Conservation (phyloP, 129 eudicot species). For the Saposhnikovia divaricata region DNA sequence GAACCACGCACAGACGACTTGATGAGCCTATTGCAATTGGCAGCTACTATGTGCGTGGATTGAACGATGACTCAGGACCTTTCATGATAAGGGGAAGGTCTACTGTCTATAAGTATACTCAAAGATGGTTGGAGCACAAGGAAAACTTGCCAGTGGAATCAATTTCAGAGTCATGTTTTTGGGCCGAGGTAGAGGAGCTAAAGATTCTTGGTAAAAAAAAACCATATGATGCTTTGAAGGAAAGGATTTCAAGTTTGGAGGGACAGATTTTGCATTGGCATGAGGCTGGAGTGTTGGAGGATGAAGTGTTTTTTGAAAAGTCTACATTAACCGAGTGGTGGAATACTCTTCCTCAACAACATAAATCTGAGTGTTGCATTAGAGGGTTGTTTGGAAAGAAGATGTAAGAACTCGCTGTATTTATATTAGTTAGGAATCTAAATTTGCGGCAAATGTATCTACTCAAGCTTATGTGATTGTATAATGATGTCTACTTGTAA, state of each 20-base stretch:
- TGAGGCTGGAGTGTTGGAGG: slow-evolving; percentile 8
- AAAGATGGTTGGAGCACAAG: slow-evolving; percentile 46
- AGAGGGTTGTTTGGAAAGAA: background rate
- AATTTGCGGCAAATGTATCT: too few relatives aligned
- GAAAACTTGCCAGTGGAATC: slow-evolving; percentile 1
- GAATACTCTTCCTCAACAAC: slow-evolving; percentile 38
- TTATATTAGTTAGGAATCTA: too few relatives aligned
- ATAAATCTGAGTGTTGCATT: slow-evolving; percentile 24
- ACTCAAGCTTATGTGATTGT: too few relatives aligned
- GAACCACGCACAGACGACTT: slow-evolving; percentile 35
- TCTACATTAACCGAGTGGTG: slow-evolving; percentile 52
- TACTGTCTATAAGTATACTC: slow-evolving; percentile 26
- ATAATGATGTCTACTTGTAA: too few relatives aligned
- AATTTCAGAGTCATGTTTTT: slow-evolving; percentile 39
- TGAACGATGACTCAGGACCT: slow-evolving; percentile 43
- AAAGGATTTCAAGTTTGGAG: slow-evolving; percentile 26
- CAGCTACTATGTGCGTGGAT: slow-evolving; percentile 37
- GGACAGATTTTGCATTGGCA: slow-evolving; percentile 23
- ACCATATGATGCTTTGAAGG: slow-evolving; percentile 21
- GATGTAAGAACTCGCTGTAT: too few relatives aligned
- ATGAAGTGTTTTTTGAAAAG: slow-evolving; percentile 32
- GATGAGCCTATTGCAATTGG: slow-evolving; percentile 43
- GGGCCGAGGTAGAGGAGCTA: slow-evolving; percentile 57
- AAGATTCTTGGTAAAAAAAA: background rate
- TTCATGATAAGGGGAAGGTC: slow-evolving; percentile 41